These are phyloP conservation scores for Penicillium bovifimosum DNA, from an alignment of 495 filamentous ascomycete genomes.

Conservation along the genomic window DNA sequence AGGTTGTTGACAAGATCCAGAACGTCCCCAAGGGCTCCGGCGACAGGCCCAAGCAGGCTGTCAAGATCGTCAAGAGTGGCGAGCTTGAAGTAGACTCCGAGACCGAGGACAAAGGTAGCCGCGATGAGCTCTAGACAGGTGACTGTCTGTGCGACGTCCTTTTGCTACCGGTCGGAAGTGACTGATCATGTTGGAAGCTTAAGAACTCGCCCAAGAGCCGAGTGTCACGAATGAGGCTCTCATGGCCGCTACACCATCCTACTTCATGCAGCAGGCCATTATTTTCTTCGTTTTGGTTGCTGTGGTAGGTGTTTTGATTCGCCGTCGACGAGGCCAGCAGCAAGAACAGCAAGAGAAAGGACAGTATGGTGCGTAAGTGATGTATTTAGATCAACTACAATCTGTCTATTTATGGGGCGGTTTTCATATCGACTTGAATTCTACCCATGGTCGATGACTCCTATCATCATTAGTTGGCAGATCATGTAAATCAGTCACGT, in stretches of 20 bases:
- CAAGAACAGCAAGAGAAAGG: slow-evolving; percentile 12
- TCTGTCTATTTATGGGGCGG: background rate
- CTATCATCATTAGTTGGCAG: background rate
- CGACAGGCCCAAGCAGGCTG: slow-evolving; percentile 66
- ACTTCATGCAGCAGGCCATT: slow-evolving; percentile 36
- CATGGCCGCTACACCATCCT: slow-evolving; percentile 12
- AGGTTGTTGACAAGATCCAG: slow-evolving; percentile 85
- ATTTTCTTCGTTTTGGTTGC: slow-evolving; percentile 39
- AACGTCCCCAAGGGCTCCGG: slow-evolving; percentile 61
- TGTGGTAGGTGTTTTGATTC: slow-evolving; percentile 35
- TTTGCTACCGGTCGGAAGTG: slow-evolving; percentile 25
- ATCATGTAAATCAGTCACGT: background rate
- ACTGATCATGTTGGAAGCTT: slow-evolving; percentile 33
- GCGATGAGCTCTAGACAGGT: slow-evolving; percentile 78
- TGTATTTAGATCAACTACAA: background rate
- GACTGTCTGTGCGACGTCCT: slow-evolving; percentile 20
- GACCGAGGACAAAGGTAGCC: slow-evolving; percentile 79
- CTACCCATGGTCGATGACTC: background rate
- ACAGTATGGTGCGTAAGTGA: slow-evolving; percentile 13
- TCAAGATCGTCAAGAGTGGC: slow-evolving; percentile 93
- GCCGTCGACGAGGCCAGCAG: slow-evolving; percentile 18
- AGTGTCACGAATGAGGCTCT: slow-evolving; percentile 1
- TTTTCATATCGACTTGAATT: background rate
- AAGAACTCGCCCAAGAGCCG: slow-evolving; percentile 20
- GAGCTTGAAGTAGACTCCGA: slow-evolving; percentile 73